Percentiles rank a stretch among this genome's conserved stretches.
Evolutionary conservation across 768 basidiomycete genomes (phyloP).

Genomic region (Cubamyces sp.): DNA sequence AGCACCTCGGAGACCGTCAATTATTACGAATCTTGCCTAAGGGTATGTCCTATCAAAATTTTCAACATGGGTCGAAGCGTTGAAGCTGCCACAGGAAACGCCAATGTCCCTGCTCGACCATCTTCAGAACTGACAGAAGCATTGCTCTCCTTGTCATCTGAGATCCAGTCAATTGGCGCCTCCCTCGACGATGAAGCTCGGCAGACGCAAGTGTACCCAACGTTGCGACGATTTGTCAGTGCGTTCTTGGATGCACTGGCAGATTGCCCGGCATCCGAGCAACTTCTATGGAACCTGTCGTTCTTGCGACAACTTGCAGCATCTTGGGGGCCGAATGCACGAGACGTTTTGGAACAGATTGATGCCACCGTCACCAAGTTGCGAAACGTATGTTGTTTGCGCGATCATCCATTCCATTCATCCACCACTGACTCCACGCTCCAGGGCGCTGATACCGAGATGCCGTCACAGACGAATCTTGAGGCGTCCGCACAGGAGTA

Average conservation of each 20-base stretch:
- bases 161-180: slow-evolving; percentile 59
- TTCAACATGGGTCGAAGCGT: background rate
- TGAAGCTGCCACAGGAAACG: slow-evolving; percentile 3
- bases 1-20: slow-evolving; percentile 4
- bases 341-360: background rate
- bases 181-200: slow-evolving; percentile 37
- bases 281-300: slow-evolving; percentile 24
- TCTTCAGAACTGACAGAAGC: slow-evolving; percentile 59
- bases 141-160: slow-evolving; percentile 55
- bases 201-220: slow-evolving; percentile 3
- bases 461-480: slow-evolving; percentile 5
- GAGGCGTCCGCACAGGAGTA: slow-evolving; percentile 40
- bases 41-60: background rate
- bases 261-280: background rate
- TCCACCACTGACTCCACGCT: background rate
- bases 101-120: slow-evolving; percentile 41
- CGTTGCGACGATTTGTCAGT: slow-evolving; percentile 28
- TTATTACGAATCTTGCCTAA: background rate
- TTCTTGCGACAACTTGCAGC: slow-evolving; percentile 24
- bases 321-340: slow-evolving; percentile 17
- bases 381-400: slow-evolving; percentile 13
- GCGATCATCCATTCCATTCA: background rate
- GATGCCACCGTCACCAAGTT: slow-evolving; percentile 3
- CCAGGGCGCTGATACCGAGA: background rate
- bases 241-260: background rate